Evolutionary conservation across 2,329 filamentous ascomycete species (phyloP), one percentile per base, ranked within the genome.

Genomic region (Domatiomyces globalis): DNA sequence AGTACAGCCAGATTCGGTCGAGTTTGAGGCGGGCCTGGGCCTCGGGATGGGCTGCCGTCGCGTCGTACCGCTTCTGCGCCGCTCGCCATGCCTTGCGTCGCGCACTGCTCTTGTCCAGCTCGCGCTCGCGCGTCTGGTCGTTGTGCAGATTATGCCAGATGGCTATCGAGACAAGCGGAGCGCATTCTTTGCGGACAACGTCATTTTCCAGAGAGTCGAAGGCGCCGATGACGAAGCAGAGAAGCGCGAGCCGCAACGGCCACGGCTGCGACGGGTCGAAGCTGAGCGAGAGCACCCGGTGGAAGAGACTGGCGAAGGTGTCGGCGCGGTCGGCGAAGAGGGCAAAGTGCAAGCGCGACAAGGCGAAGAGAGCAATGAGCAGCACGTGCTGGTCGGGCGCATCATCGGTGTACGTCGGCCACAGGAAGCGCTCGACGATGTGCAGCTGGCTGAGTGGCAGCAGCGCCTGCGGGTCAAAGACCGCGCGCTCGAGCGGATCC

Each of bases 101-200:
- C 57, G 86, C 82, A n/a, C 79, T 69, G 46, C 79, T 78, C 59
- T 85, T 81, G 44, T 86, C 81, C 27, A 98, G 75, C 51, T 81
- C 79, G 33, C 73, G 72, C 50, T 94, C 86, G 58, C 87, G 79
- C 56, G 81, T 78, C 53, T 77, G 75, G 33, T 94, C 87, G 51
- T 78, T 85, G 27, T 86, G 85, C 39, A 98, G 71, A 63, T 95
- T 94, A 63, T 96, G 87, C 92, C 92, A 98, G 61, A 92, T 87
- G 1, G 86, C 84, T 61, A 98, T 95, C 10, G 88, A 92, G 18
- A 98, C 90, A 49, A 98, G 73, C 1, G 94, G 87, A 5, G 90
- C 92, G 67, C 92, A 96, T 72, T 98, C 92, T 67, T 95, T 96
- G 56, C 92, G 83, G 48, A 98, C 85, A 51, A 94, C 78, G 39